Base-by-base conservation (phyloP, 352 stramenopile genomes). In the Phytopythium cucurbitacearum region DNA sequence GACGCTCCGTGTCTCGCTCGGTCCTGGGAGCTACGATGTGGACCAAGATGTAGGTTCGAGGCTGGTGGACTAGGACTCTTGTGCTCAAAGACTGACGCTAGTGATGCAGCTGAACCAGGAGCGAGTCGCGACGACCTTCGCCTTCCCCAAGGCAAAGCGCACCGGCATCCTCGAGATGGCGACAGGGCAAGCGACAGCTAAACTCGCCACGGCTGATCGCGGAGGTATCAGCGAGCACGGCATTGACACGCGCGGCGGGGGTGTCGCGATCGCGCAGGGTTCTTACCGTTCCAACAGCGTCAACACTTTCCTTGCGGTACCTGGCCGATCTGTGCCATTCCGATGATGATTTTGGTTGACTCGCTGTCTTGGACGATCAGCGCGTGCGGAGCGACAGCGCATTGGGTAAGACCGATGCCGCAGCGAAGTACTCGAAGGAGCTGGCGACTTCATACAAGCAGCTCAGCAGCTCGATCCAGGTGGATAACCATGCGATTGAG, bases 1-100 rank as follows among this genome's bases (percentile, higher is more conserved):
- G 41, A 60, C 65, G 28, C 50, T 73, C 11, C 62, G 62, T 37
- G 13, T 85, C 5, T 59, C 60, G 11, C 62, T 88, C 4, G 77
- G 77, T 4, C 72, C 74, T 13, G 77, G 77, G 6, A 75, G 60
- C 48, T 88, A 88, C 46, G 64, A 85, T 32, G 62, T 81, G 39
- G 68, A 72, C 41, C 67, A 65, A 46, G 68, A 79, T n/a, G 71
- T 78, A 68, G 48, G 60, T 38, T 28, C 21, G 21, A 28, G 21
- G 21, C 21, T 28, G 21, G 21, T 28, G 21, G 21, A 28, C 21
- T 1, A 28, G 21, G 21, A 28, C 21, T 28, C 21, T 28, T 28
- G 40, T 46, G 38, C 40, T 44, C 12, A 44, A 15, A 41, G 43
- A n/a, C 40, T 16, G 10, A 44, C 15, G 7, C 38, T 55, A 28